Base-by-base conservation (phyloP, 768 basidiomycete genomes). In the Termitomyces sp. region DNA sequence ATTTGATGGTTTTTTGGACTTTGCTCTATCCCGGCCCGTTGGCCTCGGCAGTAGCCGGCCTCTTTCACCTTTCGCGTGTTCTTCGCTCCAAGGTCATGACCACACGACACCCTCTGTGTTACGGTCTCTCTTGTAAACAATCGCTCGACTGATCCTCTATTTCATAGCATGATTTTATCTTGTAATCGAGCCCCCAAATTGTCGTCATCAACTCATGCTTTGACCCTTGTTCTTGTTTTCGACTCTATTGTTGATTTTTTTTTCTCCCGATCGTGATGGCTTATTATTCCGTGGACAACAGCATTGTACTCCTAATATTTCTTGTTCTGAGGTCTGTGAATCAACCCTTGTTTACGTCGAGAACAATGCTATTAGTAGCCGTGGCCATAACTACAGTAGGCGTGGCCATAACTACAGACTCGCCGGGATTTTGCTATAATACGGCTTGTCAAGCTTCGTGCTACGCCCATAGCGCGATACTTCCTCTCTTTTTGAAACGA, bases 301-400 rank as follows among this genome's bases (percentile, higher is more conserved):
- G 38, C 7, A 5, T 28, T 35, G 23, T 45, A 15, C 10, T 15
- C 40, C 21, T 26, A 33, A 14, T 17, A 33, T 56, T 43, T 47
- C 56, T 59, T 56, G 58, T 60, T 56, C 47, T 53, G 35, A 10
- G 35, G 21, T 15, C 38, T 49, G 45, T 44, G 35, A 21, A 28
- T 23, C 3, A 10, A 37, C 21, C 15, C 40, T 55, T 52, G 51
- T 46, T 59, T 44, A 41, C 37, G 19, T 33, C 26, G 28, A 40
- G 19, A 38, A 40, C 50, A 52, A 48, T 50, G 8, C 41, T 23
- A 15, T 19, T 49, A 15, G 37, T 17, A 38, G 15, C 3, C 37
- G 17, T 38, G 37, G 11, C 15, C 37, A 33, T 38, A 7, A 38
- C 37, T 38, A 38, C 37, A 38, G 37, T 38, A 38, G 15, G 15